phyloP scores from a whole-genome alignment of 345 rosid genomes.

The Gossypium ekmanianum region DNA sequence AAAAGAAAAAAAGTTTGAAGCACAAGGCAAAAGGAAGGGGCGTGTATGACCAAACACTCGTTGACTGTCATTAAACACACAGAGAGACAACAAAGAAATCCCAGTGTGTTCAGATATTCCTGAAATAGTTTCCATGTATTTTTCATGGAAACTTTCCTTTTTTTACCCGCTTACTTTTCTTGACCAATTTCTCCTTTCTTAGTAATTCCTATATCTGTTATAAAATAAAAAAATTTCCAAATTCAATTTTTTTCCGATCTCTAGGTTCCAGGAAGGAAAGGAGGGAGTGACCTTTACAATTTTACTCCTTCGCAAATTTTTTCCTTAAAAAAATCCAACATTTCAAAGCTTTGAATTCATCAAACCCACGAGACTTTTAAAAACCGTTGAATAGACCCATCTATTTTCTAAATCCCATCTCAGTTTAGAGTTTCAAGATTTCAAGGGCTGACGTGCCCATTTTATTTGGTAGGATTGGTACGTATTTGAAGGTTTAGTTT shows the following conservation, averaged over 20 bases:
- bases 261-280: conserved; percentile 1
- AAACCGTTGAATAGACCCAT: conserved; percentile 17
- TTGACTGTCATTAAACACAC: not conserved
- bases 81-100: not conserved
- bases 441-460: not conserved
- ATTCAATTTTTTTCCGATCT: not conserved
- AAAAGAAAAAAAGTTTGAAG: not conserved
- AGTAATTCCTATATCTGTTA: not conserved
- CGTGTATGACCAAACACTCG: conserved; percentile 6
- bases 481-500: conserved; percentile 12
- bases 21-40: not conserved
- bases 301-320: not conserved
- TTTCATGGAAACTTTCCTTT: not conserved
- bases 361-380: conserved; percentile 13
- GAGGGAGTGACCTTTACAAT: not conserved
- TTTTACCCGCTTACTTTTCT: not conserved
- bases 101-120: not conserved
- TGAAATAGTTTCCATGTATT: not conserved
- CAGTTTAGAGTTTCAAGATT: not conserved
- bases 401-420: not conserved
- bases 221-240: no score
- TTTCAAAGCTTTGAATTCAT: conserved; percentile 17
- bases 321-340: not conserved
- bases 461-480: not conserved
- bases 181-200: not conserved